A percentile compares a stretch with the other conserved stretches of the same genome.
Evolutionary conservation across 164 flowering plant genomes (phyloP).

Genomic region (Amborella trichopoda): DNA sequence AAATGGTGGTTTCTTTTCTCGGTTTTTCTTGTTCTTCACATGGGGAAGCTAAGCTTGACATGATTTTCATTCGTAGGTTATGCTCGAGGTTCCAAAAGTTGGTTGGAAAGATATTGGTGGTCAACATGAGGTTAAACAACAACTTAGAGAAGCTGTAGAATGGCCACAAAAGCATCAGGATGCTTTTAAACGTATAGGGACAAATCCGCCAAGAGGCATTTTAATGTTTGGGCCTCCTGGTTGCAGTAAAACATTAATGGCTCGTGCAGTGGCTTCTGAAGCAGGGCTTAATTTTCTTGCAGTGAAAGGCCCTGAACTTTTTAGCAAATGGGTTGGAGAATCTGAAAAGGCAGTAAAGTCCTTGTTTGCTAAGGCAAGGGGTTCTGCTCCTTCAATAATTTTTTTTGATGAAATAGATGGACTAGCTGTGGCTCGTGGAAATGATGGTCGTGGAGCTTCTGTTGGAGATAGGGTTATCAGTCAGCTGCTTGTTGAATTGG

Average conservation of each 20-base stretch:
- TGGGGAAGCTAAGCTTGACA: too few relatives aligned
- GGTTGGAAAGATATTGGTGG: slow-evolving; percentile 98
- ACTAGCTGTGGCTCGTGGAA: slow-evolving; percentile 78
- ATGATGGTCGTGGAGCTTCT: slow-evolving; percentile 80
- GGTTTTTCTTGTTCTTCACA: too few relatives aligned
- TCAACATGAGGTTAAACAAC: slow-evolving; percentile 72
- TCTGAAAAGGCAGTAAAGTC: slow-evolving; percentile 95
- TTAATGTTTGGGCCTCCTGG: slow-evolving; percentile 98
- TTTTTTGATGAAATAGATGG: slow-evolving; percentile 98
- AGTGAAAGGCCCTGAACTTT: slow-evolving; percentile 95
- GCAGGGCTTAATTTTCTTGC: slow-evolving; percentile 86
- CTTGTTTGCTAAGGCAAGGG: slow-evolving; percentile 84
- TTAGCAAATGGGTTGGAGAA: slow-evolving; percentile 99
- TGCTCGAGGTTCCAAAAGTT: slow-evolving; percentile 88
- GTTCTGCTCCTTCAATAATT: slow-evolving; percentile 88
- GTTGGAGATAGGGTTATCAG: slow-evolving; percentile 91
- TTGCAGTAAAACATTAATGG: slow-evolving; percentile 97
- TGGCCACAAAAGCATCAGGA: slow-evolving; percentile 95
- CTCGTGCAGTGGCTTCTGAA: slow-evolving; percentile 96
- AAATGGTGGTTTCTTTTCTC: too few relatives aligned
- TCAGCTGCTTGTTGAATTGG: slow-evolving; percentile 92
- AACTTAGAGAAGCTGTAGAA: slow-evolving; percentile 79
- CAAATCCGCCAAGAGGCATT: slow-evolving; percentile 76
- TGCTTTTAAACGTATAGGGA: slow-evolving; percentile 72
- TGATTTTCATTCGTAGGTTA: slow-evolving; percentile 33